Percentiles rank a stretch among this genome's conserved stretches.
Evolutionary conservation across 2,329 filamentous ascomycete genomes (phyloP).

Genomic region (Mariannaea sp.): DNA sequence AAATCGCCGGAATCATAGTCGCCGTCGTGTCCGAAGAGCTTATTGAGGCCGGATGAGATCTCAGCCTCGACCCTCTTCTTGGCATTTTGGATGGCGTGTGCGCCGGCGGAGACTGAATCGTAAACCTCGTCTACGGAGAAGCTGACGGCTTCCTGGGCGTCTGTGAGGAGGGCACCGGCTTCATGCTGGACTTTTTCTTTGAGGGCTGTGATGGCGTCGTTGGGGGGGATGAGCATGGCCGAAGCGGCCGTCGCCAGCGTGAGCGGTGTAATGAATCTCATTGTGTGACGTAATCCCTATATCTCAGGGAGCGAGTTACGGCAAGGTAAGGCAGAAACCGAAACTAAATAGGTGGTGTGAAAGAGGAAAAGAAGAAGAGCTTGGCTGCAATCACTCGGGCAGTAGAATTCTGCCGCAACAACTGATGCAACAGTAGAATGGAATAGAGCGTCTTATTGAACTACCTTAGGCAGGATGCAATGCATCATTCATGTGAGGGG

Average conservation of each 20-base stretch:
- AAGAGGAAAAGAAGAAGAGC: no score
- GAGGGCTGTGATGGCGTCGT: slow-evolving; percentile 13
- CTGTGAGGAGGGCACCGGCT: slow-evolving; percentile 6
- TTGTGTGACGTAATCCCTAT: no score
- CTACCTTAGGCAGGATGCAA: no score
- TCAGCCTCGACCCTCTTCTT: slow-evolving; percentile 11
- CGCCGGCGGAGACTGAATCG: slow-evolving; percentile 23
- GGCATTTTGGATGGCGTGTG: background rate
- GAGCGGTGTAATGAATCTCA: slow-evolving; percentile 28
- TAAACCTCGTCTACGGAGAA: slow-evolving; percentile 21
- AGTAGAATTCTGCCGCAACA: no score
- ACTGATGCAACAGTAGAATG: no score
- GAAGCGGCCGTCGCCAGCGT: slow-evolving; percentile 31
- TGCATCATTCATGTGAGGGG: background rate
- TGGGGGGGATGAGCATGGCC: slow-evolving; percentile 29
- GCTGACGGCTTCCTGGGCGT: slow-evolving; percentile 11
- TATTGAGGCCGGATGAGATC: slow-evolving; percentile 3
- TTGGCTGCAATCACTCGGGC: no score
- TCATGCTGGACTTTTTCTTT: slow-evolving; percentile 19
- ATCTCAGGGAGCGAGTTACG: no score
- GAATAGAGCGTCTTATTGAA: no score
- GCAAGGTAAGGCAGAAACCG: no score
- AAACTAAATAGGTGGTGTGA: no score
- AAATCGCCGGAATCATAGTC: background rate
- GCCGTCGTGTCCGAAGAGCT: background rate